phyloP scores from a whole-genome alignment of 257 asterid genomes.

The Lycium barbarum region DNA sequence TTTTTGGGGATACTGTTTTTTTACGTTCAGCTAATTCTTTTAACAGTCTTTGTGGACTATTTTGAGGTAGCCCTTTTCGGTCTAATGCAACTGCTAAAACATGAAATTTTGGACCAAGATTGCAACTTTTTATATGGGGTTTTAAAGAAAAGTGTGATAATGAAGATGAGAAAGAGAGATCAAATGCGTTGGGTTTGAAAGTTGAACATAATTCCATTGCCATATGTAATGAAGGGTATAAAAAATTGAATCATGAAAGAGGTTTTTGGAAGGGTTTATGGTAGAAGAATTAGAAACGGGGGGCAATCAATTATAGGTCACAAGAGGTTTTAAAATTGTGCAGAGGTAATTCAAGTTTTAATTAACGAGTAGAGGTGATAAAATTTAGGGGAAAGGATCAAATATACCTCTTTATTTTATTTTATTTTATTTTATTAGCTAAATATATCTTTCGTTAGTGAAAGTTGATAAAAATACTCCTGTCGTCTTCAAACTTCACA shows the following conservation, averaged over 20 bases:
- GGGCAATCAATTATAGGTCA: too few species aligned
- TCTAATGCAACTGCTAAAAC: conserved; percentile 72
- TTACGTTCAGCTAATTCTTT: conserved; percentile 87
- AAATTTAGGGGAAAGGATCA: too few species aligned
- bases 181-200: conserved; percentile 58
- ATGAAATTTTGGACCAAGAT: conserved; percentile 36
- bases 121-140: conserved; percentile 58
- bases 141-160: conserved; percentile 64
- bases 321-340: too few species aligned
- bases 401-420: too few species aligned
- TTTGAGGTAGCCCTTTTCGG: conserved; percentile 81
- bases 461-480: too few species aligned
- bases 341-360: too few species aligned
- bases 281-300: conserved; percentile 4
- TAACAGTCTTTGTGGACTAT: conserved; percentile 92
- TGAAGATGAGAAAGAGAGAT: conserved; percentile 78
- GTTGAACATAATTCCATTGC: conserved; percentile 75
- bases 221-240: background rate
- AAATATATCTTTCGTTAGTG: too few species aligned
- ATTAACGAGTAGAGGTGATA: too few species aligned
- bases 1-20: conserved; percentile 74
- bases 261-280: conserved; percentile 65
- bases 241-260: conserved; percentile 27
- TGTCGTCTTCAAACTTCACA: too few species aligned
- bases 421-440: too few species aligned